These are phyloP conservation scores for Plectosphaerella sp. DNA, from an alignment of 2,329 filamentous ascomycete species.

Conservation along the genomic window DNA sequence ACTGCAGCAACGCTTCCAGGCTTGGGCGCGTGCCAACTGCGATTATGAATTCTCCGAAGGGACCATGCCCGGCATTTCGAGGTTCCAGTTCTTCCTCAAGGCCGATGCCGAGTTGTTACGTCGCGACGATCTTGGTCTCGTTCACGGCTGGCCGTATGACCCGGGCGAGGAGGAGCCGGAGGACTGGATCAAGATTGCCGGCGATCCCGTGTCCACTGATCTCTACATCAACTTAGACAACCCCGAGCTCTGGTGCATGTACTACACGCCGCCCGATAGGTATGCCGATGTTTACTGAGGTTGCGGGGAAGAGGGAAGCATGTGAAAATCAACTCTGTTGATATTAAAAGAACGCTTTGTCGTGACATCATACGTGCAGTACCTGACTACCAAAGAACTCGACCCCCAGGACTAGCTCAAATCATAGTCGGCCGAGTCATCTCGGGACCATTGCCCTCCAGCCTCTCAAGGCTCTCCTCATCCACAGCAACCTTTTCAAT, in stretches of 20 bases:
- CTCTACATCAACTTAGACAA: too few species aligned
- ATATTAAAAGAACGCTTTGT: background rate
- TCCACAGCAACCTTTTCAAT: background rate
- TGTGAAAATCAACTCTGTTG: too few species aligned
- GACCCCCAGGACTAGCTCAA: background rate
- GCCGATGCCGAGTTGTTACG: conserved; percentile 4
- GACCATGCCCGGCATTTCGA: background rate
- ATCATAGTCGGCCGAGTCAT: background rate
- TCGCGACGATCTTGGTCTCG: background rate
- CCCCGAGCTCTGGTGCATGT: too few species aligned
- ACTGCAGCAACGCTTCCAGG: conserved; percentile 9
- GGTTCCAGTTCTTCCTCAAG: conserved; percentile 10
- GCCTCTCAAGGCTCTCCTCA: background rate
- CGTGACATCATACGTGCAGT: background rate
- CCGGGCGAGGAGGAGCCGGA: too few species aligned
- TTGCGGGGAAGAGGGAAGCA: too few species aligned
- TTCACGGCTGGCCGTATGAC: background rate
- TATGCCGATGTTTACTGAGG: too few species aligned
- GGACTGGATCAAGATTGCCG: too few species aligned
- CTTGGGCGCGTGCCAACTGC: conserved; percentile 3
- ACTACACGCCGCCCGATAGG: too few species aligned
- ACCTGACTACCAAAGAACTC: background rate
- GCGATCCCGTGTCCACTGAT: too few species aligned
- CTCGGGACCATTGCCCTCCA: background rate
- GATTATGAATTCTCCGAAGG: background rate